Conservation (phyloP, 2,329 filamentous ascomycete genomes). For the Lojkania enalia region DNA sequence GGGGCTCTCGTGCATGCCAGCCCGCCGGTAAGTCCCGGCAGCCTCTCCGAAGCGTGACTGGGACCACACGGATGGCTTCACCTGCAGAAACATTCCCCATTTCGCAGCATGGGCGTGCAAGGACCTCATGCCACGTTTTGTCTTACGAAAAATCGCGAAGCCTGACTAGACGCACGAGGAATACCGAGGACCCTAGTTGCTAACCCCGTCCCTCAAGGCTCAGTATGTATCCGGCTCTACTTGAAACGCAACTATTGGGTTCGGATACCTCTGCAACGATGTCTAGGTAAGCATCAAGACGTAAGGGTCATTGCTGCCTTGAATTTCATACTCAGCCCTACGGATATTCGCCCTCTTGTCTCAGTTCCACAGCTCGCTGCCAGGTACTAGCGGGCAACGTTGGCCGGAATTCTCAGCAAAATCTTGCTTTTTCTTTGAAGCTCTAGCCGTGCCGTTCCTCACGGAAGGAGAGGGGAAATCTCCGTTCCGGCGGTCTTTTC, state of each 20-base stretch:
- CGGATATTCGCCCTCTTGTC: conserved; percentile 8
- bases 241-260: conserved; percentile 7
- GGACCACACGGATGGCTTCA: conserved; percentile 4
- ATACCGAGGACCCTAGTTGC: neutral
- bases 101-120: neutral
- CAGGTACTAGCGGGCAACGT: conserved; percentile 8
- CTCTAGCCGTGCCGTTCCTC: neutral
- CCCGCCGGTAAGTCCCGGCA: too few relatives aligned
- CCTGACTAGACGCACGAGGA: too few relatives aligned
- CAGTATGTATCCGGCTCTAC: conserved; percentile 5
- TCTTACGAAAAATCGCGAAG: too few relatives aligned
- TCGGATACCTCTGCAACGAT: neutral
- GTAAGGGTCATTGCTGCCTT: conserved; percentile 4
- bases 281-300: conserved; percentile 5
- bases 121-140: conserved; percentile 8
- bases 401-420: too few relatives aligned
- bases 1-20: too few relatives aligned
- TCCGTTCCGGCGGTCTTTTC: too few relatives aligned
- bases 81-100: neutral
- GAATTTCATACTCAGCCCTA: conserved; percentile 4
- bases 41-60: neutral
- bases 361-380: conserved; percentile 1
- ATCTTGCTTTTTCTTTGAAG: too few relatives aligned
- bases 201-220: conserved; percentile 2
- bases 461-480: too few relatives aligned